Evolutionary conservation across 1,284 basidiomycete species (phyloP).

Genomic region (Irpex sp.): DNA sequence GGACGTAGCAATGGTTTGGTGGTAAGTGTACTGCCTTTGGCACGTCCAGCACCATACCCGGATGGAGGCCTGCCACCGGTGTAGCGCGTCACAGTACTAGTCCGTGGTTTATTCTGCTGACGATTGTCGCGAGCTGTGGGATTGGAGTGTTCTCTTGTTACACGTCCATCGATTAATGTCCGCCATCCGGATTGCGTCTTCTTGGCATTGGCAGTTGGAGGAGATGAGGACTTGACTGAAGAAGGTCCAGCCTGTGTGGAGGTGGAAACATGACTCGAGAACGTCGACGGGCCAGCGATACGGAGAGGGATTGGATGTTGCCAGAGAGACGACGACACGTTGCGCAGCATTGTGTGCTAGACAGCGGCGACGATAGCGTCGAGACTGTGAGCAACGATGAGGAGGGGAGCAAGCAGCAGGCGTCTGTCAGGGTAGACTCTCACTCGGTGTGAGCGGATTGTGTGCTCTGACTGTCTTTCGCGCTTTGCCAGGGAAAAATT

Average conservation of each 20-base stretch:
- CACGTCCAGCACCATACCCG: no score
- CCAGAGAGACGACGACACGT: constrained; percentile 10
- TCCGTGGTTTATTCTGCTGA: no score
- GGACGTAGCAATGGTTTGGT: constrained; percentile 45
- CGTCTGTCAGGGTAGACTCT: neutral
- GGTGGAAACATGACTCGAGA: neutral
- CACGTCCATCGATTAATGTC: no score
- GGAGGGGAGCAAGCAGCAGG: neutral
- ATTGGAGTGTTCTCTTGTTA: no score
- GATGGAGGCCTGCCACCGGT: no score
- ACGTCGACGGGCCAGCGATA: neutral
- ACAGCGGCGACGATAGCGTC: neutral
- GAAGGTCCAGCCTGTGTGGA: neutral
- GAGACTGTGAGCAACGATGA: neutral
- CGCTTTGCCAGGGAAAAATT: constrained; percentile 2
- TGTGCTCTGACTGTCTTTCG: neutral
- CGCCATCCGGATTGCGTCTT: no score
- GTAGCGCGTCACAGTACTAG: no score
- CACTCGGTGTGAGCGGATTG: neutral
- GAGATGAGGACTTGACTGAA: no score
- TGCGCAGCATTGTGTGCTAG: constrained; percentile 17
- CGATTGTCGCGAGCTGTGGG: no score
- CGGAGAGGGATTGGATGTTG: constrained; percentile 1
- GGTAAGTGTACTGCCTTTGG: no score
- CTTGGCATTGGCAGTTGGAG: neutral